Evolutionary conservation across 2,329 filamentous ascomycete genomes (phyloP).

Genomic region (Bretziella fagacearum): DNA sequence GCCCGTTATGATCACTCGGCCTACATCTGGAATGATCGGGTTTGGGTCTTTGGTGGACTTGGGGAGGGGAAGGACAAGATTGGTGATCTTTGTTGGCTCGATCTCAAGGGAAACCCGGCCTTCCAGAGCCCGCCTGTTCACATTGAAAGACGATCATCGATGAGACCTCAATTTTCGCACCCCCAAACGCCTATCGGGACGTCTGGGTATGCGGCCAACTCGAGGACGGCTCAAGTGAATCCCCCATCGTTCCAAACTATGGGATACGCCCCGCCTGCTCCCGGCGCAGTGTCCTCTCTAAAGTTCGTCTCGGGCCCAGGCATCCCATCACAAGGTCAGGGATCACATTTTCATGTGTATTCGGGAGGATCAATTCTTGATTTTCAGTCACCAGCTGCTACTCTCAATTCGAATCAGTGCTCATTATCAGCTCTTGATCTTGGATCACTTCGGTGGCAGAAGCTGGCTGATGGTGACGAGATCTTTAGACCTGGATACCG

Average conservation of each 20-base stretch:
- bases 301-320: constrained; percentile 79
- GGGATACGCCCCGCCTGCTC: constrained; percentile 66
- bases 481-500: constrained; percentile 83
- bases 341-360: constrained; percentile 90
- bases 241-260: constrained; percentile 50
- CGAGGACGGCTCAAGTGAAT: constrained; percentile 48
- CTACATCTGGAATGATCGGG: constrained; percentile 77
- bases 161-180: constrained; percentile 15
- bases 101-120: constrained; percentile 72
- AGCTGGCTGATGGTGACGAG: constrained; percentile 82
- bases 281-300: constrained; percentile 74
- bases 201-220: constrained; percentile 51
- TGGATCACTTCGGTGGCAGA: constrained; percentile 79
- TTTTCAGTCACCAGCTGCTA: constrained; percentile 81
- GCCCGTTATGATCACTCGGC: constrained; percentile 87
- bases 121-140: constrained; percentile 54
- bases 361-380: constrained; percentile 85
- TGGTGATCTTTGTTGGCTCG: constrained; percentile 93
- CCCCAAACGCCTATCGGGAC: constrained; percentile 38
- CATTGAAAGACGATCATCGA: constrained; percentile 30
- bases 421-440: constrained; percentile 81
- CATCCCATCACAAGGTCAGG: constrained; percentile 74
- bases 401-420: constrained; percentile 72
- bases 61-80: constrained; percentile 95
- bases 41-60: constrained; percentile 93